Evolutionary conservation across 441 rosid genomes (phyloP).

Genomic region (Erodium trifolium): DNA sequence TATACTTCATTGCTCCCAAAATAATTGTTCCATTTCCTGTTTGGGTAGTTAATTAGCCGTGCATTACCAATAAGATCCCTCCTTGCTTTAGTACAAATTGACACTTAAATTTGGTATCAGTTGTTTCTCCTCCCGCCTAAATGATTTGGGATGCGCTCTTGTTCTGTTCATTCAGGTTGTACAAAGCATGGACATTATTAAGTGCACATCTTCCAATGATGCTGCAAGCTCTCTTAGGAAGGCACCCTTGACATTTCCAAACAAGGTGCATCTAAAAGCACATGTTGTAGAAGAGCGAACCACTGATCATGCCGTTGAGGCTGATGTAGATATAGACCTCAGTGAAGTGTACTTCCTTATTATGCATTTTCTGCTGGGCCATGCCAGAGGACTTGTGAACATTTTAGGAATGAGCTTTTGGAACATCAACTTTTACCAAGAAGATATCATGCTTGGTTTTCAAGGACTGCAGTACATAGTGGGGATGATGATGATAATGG

Average conservation of each 20-base stretch:
- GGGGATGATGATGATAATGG: conserved; percentile 79
- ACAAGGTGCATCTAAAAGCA: conserved; percentile 36
- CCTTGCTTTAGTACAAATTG: background rate
- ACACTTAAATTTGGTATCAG: background rate
- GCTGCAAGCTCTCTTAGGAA: conserved; percentile 36
- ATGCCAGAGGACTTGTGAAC: conserved; percentile 67
- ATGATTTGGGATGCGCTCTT: conserved; percentile 5
- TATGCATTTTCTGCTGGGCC: conserved; percentile 68
- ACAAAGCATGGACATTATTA: conserved; percentile 52
- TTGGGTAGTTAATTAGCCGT: background rate
- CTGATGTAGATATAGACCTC: conserved; percentile 57
- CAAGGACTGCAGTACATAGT: conserved; percentile 57
- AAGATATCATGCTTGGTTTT: conserved; percentile 97
- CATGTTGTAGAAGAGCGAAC: conserved; percentile 38
- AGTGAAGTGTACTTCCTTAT: conserved; percentile 87
- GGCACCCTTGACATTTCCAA: conserved; percentile 38
- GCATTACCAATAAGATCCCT: background rate
- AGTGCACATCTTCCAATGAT: conserved; percentile 40
- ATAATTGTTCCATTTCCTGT: background rate
- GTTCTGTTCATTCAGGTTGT: conserved; percentile 31
- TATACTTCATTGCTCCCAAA: background rate
- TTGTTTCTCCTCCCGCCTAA: conserved; percentile 2
- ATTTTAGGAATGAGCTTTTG: conserved; percentile 76
- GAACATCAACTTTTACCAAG: conserved; percentile 90
- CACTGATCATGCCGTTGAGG: conserved; percentile 25